Evolutionary conservation across 495 filamentous ascomycete species (phyloP).

Genomic region (Recurvomyces mirabilis): DNA sequence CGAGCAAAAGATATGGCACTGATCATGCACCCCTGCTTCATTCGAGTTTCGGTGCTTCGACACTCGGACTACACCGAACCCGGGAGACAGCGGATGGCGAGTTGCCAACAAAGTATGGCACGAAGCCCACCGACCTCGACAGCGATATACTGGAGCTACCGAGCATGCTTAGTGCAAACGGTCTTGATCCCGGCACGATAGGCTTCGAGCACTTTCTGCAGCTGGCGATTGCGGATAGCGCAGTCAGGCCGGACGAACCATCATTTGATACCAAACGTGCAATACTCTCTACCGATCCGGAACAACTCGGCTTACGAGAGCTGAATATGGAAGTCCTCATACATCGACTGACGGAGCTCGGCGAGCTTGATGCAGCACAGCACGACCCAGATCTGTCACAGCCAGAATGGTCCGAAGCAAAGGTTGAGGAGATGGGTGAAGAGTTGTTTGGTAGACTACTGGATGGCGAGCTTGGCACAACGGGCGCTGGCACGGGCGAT

Average conservation of each 20-base stretch:
- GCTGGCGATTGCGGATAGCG: conserved; percentile 50
- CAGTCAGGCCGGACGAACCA: conserved; percentile 29
- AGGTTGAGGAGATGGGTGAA: conserved; percentile 35
- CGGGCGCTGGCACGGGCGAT: conserved; percentile 25
- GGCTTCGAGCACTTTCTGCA: conserved; percentile 68
- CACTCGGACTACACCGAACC: conserved; percentile 4
- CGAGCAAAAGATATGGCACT: not conserved
- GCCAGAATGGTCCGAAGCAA: conserved; percentile 37
- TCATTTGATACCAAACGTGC: conserved; percentile 22
- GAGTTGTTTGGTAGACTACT: conserved; percentile 39
- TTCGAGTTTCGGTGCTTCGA: conserved; percentile 7
- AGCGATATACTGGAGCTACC: conserved; percentile 39
- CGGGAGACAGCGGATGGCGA: not conserved
- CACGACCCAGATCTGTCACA: conserved; percentile 23
- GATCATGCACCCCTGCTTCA: conserved; percentile 9
- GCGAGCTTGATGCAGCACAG: conserved; percentile 32
- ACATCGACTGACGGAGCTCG: conserved; percentile 36
- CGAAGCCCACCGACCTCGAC: not conserved
- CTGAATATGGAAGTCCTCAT: conserved; percentile 38
- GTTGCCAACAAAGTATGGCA: not conserved
- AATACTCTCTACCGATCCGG: conserved; percentile 27
- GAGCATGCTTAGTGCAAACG: conserved; percentile 65
- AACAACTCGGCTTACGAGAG: conserved; percentile 30
- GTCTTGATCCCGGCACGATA: conserved; percentile 60
- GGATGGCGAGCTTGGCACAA: conserved; percentile 26